Percentiles rank a stretch among this genome's conserved stretches.
Conservation (phyloP, 2,329 filamentous ascomycete species). For the Trichoderma oligosporum region DNA sequence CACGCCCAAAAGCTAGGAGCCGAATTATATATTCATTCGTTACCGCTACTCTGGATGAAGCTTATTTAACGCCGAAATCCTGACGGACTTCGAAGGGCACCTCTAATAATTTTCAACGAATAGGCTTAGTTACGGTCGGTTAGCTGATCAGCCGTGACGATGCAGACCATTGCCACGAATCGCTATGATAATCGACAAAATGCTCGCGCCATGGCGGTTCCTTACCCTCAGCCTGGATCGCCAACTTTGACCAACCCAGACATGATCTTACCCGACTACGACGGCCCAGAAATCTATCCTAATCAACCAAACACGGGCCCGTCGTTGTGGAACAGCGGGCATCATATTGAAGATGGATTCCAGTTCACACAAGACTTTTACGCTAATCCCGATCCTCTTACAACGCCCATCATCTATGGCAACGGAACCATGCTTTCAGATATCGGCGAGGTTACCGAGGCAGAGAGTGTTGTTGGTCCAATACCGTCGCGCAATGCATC, state of each 20-base stretch:
- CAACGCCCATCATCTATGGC: slow-evolving; percentile 64
- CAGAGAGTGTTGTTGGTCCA: slow-evolving; percentile 47
- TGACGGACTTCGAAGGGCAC: no score
- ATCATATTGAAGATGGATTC: slow-evolving; percentile 38
- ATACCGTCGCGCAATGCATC: slow-evolving; percentile 39
- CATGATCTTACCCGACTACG: slow-evolving; percentile 83
- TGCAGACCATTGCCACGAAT: slow-evolving; percentile 27
- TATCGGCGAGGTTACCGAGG: slow-evolving; percentile 56
- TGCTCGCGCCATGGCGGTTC: slow-evolving; percentile 28
- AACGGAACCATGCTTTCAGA: slow-evolving; percentile 67
- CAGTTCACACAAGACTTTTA: slow-evolving; percentile 42
- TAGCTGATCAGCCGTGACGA: slow-evolving; percentile 29
- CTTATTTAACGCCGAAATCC: neutral
- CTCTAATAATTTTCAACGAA: no score
- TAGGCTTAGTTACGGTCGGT: neutral
- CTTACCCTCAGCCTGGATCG: slow-evolving; percentile 60
- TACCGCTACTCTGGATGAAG: neutral
- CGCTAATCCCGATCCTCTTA: slow-evolving; percentile 43
- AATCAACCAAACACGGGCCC: slow-evolving; percentile 49
- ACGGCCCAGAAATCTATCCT: slow-evolving; percentile 53
- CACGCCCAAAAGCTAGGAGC: neutral
- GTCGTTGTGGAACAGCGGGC: slow-evolving; percentile 50
- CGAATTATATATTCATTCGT: neutral
- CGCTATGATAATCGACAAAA: slow-evolving; percentile 31
- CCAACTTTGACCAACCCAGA: slow-evolving; percentile 90